A percentile compares a stretch with the other conserved stretches of the same genome.
Conservation (phyloP, 2,329 filamentous ascomycete species). For the Immersiporthe knoxdaviesiana region DNA sequence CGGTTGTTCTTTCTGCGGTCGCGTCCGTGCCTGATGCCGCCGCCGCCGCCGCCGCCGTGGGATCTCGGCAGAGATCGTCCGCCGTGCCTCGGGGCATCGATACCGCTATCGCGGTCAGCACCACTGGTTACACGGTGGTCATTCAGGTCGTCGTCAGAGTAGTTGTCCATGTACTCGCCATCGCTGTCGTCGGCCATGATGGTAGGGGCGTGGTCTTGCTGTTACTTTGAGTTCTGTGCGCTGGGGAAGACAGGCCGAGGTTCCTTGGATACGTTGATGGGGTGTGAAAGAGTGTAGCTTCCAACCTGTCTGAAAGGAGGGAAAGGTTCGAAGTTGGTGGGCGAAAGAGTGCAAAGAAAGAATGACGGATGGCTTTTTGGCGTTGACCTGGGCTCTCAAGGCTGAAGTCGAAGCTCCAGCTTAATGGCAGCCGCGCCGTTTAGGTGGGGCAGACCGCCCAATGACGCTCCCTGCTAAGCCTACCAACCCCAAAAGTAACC, state of each 20-base stretch:
- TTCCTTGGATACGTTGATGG: neutral
- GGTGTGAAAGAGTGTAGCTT: neutral
- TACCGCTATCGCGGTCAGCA: slow-evolving; percentile 24
- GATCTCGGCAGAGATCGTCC: slow-evolving; percentile 32
- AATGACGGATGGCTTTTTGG: neutral
- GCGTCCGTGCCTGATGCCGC: slow-evolving; percentile 33
- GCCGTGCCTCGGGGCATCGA: slow-evolving; percentile 29
- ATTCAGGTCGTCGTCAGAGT: slow-evolving; percentile 67
- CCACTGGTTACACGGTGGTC: slow-evolving; percentile 51
- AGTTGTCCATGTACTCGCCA: slow-evolving; percentile 68
- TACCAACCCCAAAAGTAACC: neutral
- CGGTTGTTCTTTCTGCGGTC: slow-evolving; percentile 38
- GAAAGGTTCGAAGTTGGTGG: neutral
- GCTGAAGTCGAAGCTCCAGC: slow-evolving; percentile 3
- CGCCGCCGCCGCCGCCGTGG: slow-evolving; percentile 29
- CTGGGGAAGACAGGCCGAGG: neutral
- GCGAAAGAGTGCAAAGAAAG: neutral
- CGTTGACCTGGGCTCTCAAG: neutral
- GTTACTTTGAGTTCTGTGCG: slow-evolving; percentile 12
- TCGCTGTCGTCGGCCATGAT: slow-evolving; percentile 66
- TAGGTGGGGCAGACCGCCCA: neutral
- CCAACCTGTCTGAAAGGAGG: neutral
- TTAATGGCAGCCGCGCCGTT: slow-evolving; percentile 7
- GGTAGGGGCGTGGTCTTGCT: no score
- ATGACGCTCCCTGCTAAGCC: neutral